A percentile compares a stretch with the other conserved stretches of the same genome.
Conservation (phyloP, 306 rosid genomes). For the Heteromeles arbutifolia region DNA sequence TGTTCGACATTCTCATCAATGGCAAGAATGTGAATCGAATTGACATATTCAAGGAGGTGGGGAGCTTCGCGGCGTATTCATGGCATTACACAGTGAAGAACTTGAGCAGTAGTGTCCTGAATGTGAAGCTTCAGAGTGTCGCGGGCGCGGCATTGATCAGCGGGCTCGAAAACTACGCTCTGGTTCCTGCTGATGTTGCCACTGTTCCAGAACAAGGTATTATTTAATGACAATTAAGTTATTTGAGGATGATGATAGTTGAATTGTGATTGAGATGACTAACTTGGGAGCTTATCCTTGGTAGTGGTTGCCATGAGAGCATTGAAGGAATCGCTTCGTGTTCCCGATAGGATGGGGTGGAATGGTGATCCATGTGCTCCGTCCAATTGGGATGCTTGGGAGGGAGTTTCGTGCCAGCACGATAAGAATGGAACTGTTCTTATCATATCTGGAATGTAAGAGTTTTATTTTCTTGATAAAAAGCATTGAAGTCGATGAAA, state of each 20-base stretch:
- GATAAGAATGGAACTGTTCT: constrained; percentile 49
- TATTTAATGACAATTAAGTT: background rate
- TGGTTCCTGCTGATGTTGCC: constrained; percentile 76
- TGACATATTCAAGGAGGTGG: constrained; percentile 67
- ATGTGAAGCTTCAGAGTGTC: constrained; percentile 56
- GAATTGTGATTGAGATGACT: background rate
- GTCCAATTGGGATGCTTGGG: constrained; percentile 96
- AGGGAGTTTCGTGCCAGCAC: constrained; percentile 83
- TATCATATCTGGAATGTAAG: constrained; percentile 82
- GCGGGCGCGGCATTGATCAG: constrained; percentile 59
- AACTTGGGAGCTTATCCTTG: constrained; percentile 9
- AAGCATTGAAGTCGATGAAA: background rate
- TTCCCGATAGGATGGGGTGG: constrained; percentile 99
- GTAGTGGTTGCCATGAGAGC: constrained; percentile 78
- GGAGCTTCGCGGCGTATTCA: constrained; percentile 61
- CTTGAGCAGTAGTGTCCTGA: constrained; percentile 53
- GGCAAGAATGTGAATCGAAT: constrained; percentile 51
- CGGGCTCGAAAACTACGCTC: constrained; percentile 86
- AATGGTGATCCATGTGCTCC: constrained; percentile 99
- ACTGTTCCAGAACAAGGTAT: constrained; percentile 79
- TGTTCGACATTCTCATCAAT: constrained; percentile 64
- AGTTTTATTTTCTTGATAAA: constrained; percentile 10
- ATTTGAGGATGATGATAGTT: background rate
- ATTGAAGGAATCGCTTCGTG: constrained; percentile 70
- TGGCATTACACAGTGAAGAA: constrained; percentile 69